Percentiles rank a stretch among this genome's conserved stretches.
phyloP scores from a whole-genome alignment of 345 rosid species.

The Eucalyptus polybractea region DNA sequence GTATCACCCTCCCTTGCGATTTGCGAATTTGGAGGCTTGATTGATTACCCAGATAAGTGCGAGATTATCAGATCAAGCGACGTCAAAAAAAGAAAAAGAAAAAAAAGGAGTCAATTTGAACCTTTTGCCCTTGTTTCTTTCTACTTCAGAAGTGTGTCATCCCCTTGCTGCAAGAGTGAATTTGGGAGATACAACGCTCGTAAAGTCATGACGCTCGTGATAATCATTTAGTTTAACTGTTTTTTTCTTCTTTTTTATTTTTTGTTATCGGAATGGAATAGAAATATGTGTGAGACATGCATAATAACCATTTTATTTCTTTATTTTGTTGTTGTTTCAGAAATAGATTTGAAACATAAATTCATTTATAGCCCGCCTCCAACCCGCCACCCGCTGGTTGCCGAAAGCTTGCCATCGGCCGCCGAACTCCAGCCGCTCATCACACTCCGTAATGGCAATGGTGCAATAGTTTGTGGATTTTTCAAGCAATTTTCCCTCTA shows the following conservation, averaged over 20 bases:
- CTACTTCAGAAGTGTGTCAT: neutral
- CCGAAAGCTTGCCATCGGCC: accelerated
- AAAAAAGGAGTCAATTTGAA: neutral
- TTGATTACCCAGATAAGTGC: neutral
- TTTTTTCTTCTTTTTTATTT: no score
- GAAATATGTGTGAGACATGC: accelerated
- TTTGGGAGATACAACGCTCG: neutral
- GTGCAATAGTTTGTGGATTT: no score
- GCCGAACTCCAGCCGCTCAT: no score
- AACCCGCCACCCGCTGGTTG: no score
- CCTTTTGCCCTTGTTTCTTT: neutral
- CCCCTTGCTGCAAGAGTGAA: neutral
- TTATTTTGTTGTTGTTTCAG: accelerated
- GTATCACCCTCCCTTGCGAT: neutral
- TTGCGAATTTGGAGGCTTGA: neutral
- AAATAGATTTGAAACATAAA: no score
- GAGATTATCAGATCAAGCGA: neutral
- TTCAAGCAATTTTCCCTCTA: no score
- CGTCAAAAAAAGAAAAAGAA: neutral
- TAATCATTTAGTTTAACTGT: no score
- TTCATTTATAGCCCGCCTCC: no score
- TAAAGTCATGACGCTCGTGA: no score
- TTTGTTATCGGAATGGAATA: accelerated
- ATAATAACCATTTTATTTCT: no score
- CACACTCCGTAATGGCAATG: accelerated